Evolutionary conservation across 805 yeast species (phyloP), one percentile per base, ranked within the genome.

Genomic region (Wickerhamomyces queroliae): DNA sequence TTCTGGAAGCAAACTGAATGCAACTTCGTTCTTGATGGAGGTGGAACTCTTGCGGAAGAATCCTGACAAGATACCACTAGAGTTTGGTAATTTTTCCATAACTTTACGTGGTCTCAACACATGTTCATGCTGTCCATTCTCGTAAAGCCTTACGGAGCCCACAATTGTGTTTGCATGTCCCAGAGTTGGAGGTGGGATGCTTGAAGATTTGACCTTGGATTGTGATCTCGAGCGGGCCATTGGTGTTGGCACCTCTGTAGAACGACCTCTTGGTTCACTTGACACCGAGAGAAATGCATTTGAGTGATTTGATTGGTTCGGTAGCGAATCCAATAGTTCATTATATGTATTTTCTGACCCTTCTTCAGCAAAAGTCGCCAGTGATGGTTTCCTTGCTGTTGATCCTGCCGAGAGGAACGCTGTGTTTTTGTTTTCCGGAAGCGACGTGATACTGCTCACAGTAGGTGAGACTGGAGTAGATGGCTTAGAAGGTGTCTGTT

Each of bases 1-100:
- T 32, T 55, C 59, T 7, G 59, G 59, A 6, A 55, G 43, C 37
- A 55, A 40, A 24, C 56, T 50, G 36, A 55, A 55, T 0, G 59
- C 59, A 24, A 41, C 51, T 15, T 47, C 47, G 17, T 38, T 44
- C 15, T 37, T 26, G 17, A 23, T 40, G 7, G 40, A 24, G 30
- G 40, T 43, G 12, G 47, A 39, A 7, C 46, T 33, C 30, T 43
- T 53, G 12, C 47, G 36, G 2, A 50, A 40, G 23, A 55, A 45
- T 4, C 59, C 59, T 9, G 55, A 44, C 10, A 55, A 33, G 6
- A 55, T 47, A 3, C 52, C 55, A 9, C 44, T 30, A 9, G 43
- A 33, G 18, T 36, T 34, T 5, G 58, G 52, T 3, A 47, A 25
- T 37, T 52, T 55, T 33, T 52, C 59, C 18, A 54, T 34, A 3